These are phyloP conservation scores for Apiotrichum domesticum DNA, from an alignment of 1,284 basidiomycete species.

Conservation along the genomic window DNA sequence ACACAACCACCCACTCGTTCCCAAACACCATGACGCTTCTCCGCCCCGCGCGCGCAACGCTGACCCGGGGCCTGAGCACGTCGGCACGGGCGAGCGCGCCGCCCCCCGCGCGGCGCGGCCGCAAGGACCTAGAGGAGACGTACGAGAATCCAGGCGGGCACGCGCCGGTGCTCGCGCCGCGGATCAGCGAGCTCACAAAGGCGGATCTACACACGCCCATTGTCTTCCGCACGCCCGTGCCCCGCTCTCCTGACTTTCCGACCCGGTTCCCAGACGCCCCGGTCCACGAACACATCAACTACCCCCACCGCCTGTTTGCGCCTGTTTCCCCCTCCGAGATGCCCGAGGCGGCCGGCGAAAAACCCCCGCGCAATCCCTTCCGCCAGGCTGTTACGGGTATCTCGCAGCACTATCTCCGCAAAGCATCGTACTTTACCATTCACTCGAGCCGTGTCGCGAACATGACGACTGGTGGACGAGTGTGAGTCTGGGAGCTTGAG, in stretches of 20 bases:
- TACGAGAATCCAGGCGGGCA: too few species aligned
- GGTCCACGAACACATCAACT: conserved; percentile 34
- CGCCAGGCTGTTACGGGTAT: conserved; percentile 10
- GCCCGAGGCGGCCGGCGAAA: background rate
- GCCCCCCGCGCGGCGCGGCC: background rate
- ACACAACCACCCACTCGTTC: background rate
- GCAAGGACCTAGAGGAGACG: background rate
- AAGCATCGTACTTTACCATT: too few species aligned
- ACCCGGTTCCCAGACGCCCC: conserved; percentile 19
- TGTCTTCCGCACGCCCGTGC: conserved; percentile 12
- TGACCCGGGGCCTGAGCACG: background rate
- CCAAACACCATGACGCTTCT: conserved; percentile 7
- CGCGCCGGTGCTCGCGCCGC: background rate
- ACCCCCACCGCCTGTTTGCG: conserved; percentile 25
- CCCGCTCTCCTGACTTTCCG: conserved; percentile 21
- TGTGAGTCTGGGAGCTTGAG: conserved; percentile 31
- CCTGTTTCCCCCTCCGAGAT: background rate
- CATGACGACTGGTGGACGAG: conserved; percentile 48
- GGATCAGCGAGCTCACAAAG: background rate
- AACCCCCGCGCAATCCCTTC: too few species aligned
- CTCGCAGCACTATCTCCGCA: too few species aligned
- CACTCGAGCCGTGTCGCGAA: conserved; percentile 36
- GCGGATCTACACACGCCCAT: conserved; percentile 6
- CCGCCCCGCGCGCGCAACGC: conserved; percentile 3
- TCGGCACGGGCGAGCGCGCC: background rate